These are phyloP conservation scores for Rhododendron kiyosumense DNA, from an alignment of 148 eudicot genomes.

Conservation along the genomic window DNA sequence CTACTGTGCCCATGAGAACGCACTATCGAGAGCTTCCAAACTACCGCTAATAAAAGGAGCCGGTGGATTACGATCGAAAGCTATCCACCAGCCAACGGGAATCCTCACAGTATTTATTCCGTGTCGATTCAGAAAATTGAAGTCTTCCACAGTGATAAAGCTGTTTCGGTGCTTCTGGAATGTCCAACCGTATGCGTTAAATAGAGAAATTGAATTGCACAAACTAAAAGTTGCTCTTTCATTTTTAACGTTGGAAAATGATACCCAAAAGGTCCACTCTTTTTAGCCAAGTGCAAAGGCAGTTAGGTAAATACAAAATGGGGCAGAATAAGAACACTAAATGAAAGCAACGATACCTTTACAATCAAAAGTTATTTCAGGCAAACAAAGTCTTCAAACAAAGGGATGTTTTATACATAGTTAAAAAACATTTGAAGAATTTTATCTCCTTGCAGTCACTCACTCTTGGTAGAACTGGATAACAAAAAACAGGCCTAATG, in stretches of 20 bases:
- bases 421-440: not conserved
- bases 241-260: not conserved
- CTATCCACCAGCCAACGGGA: conserved; percentile 98
- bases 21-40: conserved; percentile 65
- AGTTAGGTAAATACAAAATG: not conserved
- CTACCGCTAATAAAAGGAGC: conserved; percentile 77
- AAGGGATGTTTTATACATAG: not conserved
- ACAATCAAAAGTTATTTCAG: not conserved
- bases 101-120: conserved; percentile 84
- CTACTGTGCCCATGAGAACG: conserved; percentile 88
- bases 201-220: not conserved
- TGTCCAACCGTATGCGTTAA: conserved; percentile 15
- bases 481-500: not conserved
- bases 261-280: not conserved
- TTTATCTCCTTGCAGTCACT: not conserved
- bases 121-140: conserved; percentile 44
- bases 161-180: conserved; percentile 69
- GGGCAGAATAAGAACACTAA: not conserved
- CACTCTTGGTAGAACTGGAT: not conserved
- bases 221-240: not conserved
- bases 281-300: not conserved
- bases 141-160: conserved; percentile 66
- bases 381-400: conserved; percentile 1
- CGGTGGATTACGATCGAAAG: conserved; percentile 72
- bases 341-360: not conserved